Base-by-base conservation (phyloP, 345 rosid genomes). In the Populus euphratica region DNA sequence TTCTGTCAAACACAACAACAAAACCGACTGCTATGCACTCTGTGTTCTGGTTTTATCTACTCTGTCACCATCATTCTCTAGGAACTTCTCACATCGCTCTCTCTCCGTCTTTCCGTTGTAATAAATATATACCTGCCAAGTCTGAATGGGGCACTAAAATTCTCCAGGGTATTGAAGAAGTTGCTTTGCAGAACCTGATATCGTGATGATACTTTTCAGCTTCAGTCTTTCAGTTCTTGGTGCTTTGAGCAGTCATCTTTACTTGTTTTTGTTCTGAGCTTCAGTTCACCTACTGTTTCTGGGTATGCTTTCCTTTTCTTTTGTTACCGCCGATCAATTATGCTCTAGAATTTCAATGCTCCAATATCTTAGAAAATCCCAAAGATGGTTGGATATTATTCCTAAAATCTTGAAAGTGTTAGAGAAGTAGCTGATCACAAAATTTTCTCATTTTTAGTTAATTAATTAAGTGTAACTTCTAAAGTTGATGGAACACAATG, bases 401-500 rank as follows among this genome's bases (percentile, higher is more conserved):
- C 5, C 16, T 1, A 17, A 7, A 8, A 17, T 78, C 54, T 38
- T 70, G 23, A 77, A 49, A 5, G 67, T n/a, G 66, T 18, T 49
- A 65, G 66, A 73, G 27, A 63, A 47, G 43, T 75, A 66, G 65
- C 36, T 33, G 33, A 12, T 21, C 16, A 8, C 25, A 3, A 49
- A 31, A n/a, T 5, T 27, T 25, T 69, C 27, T 35, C 29, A 5
- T 33, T 36, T 47, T 61, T 7, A 25, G 31, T 54, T 12, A 35
- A 23, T 14, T 25, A 56, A 23, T 9, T 56, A 59, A n/a, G 29
- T 56, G 8, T n/a, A n/a, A 11, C 9, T 41, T 74, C 78, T 80
- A 13, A 68, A 44, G 70, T 77, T 78, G 73, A 94, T 94, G 98
- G 94, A 91, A 81, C 77, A 85, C 36, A 87, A 83, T 87, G 92